Evolutionary conservation across 257 asterid species (phyloP).

Genomic region (Cruciata laevipes): DNA sequence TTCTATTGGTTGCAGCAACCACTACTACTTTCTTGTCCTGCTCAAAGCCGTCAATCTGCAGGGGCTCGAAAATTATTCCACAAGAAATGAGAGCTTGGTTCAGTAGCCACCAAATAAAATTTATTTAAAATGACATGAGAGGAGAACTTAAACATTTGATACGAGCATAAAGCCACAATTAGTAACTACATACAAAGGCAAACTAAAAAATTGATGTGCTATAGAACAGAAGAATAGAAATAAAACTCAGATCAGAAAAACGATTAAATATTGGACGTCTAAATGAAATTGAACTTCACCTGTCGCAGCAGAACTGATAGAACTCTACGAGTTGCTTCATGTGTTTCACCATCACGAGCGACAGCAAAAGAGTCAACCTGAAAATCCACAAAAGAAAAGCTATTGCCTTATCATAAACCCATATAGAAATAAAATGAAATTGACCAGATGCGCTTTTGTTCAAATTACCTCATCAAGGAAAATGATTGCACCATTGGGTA

Average conservation of each 20-base stretch:
- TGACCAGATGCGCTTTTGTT: background rate
- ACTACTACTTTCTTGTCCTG: conserved; percentile 89
- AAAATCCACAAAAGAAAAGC: background rate
- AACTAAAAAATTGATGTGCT: background rate
- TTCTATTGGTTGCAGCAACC: conserved; percentile 94
- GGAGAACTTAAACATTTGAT: background rate
- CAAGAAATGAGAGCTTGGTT: background rate
- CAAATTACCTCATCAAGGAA: conserved; percentile 86
- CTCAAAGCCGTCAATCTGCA: conserved; percentile 98
- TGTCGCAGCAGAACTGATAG: conserved; percentile 84
- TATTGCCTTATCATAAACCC: background rate
- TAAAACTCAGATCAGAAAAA: background rate
- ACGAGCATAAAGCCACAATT: background rate
- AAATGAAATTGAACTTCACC: conserved; percentile 33
- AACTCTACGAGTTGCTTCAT: conserved; percentile 16
- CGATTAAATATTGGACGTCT: background rate
- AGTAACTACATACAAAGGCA: background rate
- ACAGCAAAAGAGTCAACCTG: conserved; percentile 96
- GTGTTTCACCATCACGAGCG: conserved; percentile 87
- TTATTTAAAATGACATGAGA: background rate
- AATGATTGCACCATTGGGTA: conserved; percentile 72
- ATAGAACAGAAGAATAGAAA: background rate
- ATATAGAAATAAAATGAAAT: background rate
- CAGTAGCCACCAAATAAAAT: background rate
- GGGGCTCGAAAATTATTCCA: background rate